Conservation (phyloP, 805 yeast genomes). For the Nakazawaea wyomingensis region DNA sequence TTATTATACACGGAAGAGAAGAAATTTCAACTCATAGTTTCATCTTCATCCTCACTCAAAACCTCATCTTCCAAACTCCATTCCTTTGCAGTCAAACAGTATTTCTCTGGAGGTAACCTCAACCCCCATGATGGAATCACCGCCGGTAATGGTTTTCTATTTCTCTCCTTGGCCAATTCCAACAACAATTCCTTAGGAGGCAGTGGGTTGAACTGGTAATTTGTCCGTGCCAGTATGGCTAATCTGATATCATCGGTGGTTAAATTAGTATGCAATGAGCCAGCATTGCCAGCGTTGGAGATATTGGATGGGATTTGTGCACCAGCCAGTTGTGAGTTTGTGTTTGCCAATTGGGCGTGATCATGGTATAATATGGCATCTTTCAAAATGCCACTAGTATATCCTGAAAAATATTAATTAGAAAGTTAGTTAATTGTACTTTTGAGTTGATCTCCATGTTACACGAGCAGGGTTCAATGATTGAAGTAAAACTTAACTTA, state of each 20-base stretch:
- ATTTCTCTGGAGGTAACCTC: slow-evolving; percentile 95
- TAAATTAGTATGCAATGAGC: slow-evolving; percentile 41
- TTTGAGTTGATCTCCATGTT: too few relatives aligned
- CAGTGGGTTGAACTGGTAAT: slow-evolving; percentile 91
- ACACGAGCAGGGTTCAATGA: too few relatives aligned
- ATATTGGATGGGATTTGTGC: slow-evolving; percentile 18
- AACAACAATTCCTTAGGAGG: slow-evolving; percentile 89
- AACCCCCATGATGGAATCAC: slow-evolving; percentile 90
- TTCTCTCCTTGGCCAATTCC: slow-evolving; percentile 89
- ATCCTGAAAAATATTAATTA: too few relatives aligned
- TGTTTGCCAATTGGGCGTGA: slow-evolving; percentile 45
- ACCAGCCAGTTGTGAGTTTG: slow-evolving; percentile 19
- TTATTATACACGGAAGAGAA: too few relatives aligned
- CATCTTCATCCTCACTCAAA: slow-evolving; percentile 16
- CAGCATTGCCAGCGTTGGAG: slow-evolving; percentile 34
- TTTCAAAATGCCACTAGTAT: slow-evolving; percentile 78
- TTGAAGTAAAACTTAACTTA: too few relatives aligned
- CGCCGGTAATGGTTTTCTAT: slow-evolving; percentile 84
- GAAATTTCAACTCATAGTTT: slow-evolving; percentile 6
- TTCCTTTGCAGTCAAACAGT: slow-evolving; percentile 81
- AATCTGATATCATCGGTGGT: slow-evolving; percentile 87
- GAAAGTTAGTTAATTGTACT: too few relatives aligned
- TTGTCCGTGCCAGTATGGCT: slow-evolving; percentile 92
- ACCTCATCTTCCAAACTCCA: slow-evolving; percentile 59
- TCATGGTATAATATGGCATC: slow-evolving; percentile 90